Percentiles rank a stretch among this genome's conserved stretches.
Conservation (phyloP, 169 alveolate species). For the Babesia ovis region DNA sequence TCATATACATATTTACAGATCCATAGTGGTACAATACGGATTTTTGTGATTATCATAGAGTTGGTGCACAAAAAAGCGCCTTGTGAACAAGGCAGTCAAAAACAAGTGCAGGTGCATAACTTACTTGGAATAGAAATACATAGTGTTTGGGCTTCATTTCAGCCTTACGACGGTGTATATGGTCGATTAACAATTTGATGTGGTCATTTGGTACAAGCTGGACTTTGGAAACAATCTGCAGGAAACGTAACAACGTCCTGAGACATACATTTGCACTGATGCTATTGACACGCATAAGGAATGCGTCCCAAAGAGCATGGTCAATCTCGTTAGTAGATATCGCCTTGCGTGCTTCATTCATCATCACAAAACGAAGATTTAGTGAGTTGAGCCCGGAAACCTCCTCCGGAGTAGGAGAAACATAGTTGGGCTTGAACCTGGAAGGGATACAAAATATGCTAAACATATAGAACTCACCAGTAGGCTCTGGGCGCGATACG, state of each 20-base stretch:
- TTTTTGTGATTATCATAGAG: neutral
- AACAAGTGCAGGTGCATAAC: neutral
- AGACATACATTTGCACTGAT: constrained; percentile 59
- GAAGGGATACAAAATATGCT: neutral
- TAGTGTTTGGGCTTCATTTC: constrained; percentile 80
- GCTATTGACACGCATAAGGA: constrained; percentile 49
- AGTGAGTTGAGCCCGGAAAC: constrained; percentile 30
- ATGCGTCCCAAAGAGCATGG: constrained; percentile 44
- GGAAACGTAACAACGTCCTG: constrained; percentile 68
- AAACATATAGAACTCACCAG: constrained; percentile 22
- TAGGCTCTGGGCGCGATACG: constrained; percentile 53
- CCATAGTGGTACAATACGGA: neutral
- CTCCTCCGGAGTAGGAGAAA: constrained; percentile 52
- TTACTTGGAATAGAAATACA: constrained; percentile 75
- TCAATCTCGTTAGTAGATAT: neutral
- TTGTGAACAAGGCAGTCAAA: too few species aligned
- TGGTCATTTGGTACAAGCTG: constrained; percentile 14
- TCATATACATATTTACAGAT: neutral
- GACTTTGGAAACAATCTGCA: constrained; percentile 70
- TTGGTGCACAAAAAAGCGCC: neutral
- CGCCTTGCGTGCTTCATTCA: constrained; percentile 58
- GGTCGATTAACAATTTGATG: constrained; percentile 59
- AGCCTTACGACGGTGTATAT: constrained; percentile 66
- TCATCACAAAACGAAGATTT: constrained; percentile 60
- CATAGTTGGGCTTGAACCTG: constrained; percentile 55